Base-by-base conservation (phyloP, 371 early-diverging fungal species). In the Haplosporangium sp. region DNA sequence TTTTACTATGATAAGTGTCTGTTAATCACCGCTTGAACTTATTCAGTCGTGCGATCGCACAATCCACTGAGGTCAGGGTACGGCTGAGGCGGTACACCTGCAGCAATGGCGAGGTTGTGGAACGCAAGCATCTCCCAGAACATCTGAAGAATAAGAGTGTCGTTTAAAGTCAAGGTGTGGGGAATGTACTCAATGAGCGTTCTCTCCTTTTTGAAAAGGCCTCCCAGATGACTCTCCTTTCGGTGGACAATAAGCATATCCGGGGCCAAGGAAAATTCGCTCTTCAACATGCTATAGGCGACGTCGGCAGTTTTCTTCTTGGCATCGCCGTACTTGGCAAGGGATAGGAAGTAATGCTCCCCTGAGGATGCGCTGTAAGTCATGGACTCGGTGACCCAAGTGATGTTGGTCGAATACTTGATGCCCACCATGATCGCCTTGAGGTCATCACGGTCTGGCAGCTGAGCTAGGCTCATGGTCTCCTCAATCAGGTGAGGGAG, bases 301-400 rank as follows among this genome's bases (percentile, higher is more conserved):
- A 71, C 53, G 13, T 59, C 36, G 1, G 55, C 53, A 55, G 41
- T 59, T 4, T 55, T 51, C 2, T 64, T 48, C 6, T 12, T 37
- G 11, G 41, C 47, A 52, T 70, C 42, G 13, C 47, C 55, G 20
- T 71, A 45, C 56, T 71, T 71, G 5, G 64, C 42, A n/a, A 71
- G 40, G 11, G 47, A 71, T 12, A 71, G 36, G 58, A 41, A 71
- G 14, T 45, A 43, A 7, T 46, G 37, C 54, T 54, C 41, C 6
- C 71, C 65, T 11, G 37, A 50, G 1, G 64, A 59, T 1, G 43
- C 41, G 11, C 64, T 59, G 54, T 53, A 71, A 11, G 43, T 56
- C 59, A 70, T 64, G 12, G 71, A 70, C 23, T 70, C 71, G 41
- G 54, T 60, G 9, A 51, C 23, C 71, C 71, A 70, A 6, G 71